Conservation (phyloP, 371 early-diverging fungal species). For the Mortierella sp. region DNA sequence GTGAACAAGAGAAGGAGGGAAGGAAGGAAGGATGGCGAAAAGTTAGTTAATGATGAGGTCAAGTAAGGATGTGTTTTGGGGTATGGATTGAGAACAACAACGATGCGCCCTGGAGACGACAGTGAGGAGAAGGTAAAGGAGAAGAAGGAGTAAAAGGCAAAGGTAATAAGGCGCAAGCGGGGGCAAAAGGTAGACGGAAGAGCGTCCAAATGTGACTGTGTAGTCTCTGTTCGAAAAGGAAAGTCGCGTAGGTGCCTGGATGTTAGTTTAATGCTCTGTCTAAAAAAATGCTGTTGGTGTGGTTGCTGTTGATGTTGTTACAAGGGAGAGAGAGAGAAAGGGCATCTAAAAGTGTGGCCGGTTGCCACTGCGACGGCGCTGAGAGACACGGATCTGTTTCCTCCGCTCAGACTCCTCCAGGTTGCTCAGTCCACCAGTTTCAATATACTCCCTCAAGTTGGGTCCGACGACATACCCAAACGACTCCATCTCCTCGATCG, state of each 20-base stretch:
- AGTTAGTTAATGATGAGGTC: not conserved
- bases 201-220: not conserved
- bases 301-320: not conserved
- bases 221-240: not conserved
- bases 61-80: not conserved
- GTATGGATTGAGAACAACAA: not conserved
- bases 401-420: constrained; percentile 55
- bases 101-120: not conserved
- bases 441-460: constrained; percentile 53
- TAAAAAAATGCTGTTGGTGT: constrained; percentile 1
- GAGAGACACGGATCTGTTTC: constrained; percentile 40
- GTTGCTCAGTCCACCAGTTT: constrained; percentile 57
- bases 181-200: not conserved
- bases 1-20: not conserved
- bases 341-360: constrained; percentile 8
- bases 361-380: constrained; percentile 38
- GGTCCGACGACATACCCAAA: constrained; percentile 68
- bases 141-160: not conserved
- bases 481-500: constrained; percentile 80
- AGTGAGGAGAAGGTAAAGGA: not conserved
- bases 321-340: not conserved
- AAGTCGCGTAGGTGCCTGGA: not conserved
- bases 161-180: not conserved
- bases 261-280: not conserved
- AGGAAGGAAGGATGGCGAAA: not conserved